Evolutionary conservation across 2,329 filamentous ascomycete genomes (phyloP).

Genomic region (Lasiodiplodia hormozganensis): DNA sequence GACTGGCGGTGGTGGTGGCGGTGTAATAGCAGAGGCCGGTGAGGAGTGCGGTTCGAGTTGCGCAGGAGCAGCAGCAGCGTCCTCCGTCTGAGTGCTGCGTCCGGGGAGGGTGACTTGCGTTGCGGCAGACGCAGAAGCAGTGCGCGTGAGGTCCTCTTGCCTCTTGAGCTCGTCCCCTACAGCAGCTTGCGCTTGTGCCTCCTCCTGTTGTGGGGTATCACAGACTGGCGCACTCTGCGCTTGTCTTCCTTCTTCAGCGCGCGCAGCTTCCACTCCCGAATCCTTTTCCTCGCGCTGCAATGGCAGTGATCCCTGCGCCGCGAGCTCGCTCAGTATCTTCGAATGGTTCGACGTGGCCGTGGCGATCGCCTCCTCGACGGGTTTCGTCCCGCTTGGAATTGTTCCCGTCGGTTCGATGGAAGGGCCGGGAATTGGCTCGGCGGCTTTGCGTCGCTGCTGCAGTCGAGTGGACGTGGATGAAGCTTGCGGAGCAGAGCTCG

Average conservation of each 20-base stretch:
- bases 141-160: not conserved
- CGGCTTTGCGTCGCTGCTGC: not conserved
- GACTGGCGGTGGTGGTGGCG: not conserved
- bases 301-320: not conserved
- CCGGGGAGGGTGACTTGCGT: not conserved
- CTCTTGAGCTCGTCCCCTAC: not conserved
- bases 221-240: not conserved
- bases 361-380: not conserved
- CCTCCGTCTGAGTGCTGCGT: not conserved
- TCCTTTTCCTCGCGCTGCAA: not conserved
- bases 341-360: not conserved
- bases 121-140: not conserved
- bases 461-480: not conserved
- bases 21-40: not conserved
- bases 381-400: not conserved
- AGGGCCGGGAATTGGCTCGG: not conserved
- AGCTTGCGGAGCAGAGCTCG: conserved; percentile 11
- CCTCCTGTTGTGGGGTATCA: not conserved
- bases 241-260: not conserved
- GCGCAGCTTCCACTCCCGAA: not conserved
- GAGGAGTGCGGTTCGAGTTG: not conserved
- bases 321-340: conserved; percentile 12
- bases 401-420: not conserved
- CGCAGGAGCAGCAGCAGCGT: not conserved
- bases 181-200: no score